phyloP scores from a whole-genome alignment of 2,329 filamentous ascomycete genomes.

The Pyricularia pennisetigena region DNA sequence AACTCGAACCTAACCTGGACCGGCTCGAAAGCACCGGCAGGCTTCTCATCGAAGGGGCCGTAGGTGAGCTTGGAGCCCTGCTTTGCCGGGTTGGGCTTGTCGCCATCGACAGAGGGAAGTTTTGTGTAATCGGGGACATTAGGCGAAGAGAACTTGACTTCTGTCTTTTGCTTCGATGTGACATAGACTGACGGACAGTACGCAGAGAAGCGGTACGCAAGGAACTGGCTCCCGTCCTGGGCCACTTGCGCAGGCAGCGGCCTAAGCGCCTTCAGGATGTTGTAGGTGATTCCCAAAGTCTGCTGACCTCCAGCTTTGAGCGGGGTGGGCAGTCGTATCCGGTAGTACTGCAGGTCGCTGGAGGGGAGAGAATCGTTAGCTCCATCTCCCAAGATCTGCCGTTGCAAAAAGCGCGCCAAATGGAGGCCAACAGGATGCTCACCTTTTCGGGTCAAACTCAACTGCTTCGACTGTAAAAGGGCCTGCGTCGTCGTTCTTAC shows the following conservation, averaged over 20 bases:
- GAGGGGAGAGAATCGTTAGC: conserved; percentile 8
- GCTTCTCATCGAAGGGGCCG: conserved; percentile 74
- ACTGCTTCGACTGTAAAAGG: conserved; percentile 62
- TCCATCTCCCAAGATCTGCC: conserved; percentile 2
- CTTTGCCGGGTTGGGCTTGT: conserved; percentile 60
- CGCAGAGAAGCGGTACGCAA: conserved; percentile 76
- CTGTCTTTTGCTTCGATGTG: conserved; percentile 92
- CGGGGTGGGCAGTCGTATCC: conserved; percentile 66
- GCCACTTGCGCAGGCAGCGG: conserved; percentile 74
- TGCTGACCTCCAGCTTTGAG: conserved; percentile 69
- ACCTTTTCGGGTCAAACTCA: conserved; percentile 53
- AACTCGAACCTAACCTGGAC: conserved; percentile 87
- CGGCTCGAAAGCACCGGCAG: conserved; percentile 64
- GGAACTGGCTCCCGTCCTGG: conserved; percentile 82
- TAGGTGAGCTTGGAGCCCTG: conserved; percentile 82
- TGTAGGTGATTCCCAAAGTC: conserved; percentile 81
- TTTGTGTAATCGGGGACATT: conserved; percentile 81
- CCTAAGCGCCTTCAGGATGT: conserved; percentile 64
- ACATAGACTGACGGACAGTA: conserved; percentile 77
- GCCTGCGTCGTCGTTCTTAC: conserved; percentile 62
- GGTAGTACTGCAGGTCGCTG: conserved; percentile 73
- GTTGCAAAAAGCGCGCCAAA: neutral
- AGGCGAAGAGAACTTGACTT: conserved; percentile 74
- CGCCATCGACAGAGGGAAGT: conserved; percentile 52
- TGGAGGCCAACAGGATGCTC: conserved; percentile 10